phyloP scores from a whole-genome alignment of 805 yeast species.

The Candida peoriensis region DNA sequence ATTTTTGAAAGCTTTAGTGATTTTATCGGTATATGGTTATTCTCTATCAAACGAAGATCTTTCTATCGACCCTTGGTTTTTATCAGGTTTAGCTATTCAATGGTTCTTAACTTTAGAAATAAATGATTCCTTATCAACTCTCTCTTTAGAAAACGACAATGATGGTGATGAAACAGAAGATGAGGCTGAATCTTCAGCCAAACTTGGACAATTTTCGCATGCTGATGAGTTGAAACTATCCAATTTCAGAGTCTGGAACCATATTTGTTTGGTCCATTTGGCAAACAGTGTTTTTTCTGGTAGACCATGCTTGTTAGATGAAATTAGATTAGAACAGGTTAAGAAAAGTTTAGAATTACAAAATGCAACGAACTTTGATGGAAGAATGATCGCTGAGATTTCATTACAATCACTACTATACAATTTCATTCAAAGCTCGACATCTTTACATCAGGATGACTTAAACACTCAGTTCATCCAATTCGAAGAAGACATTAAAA shows the following conservation, averaged over 20 bases:
- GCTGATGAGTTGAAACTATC: slow-evolving; percentile 46
- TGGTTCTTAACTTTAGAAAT: slow-evolving; percentile 51
- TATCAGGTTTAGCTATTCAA: slow-evolving; percentile 61
- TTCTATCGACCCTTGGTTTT: slow-evolving; percentile 63
- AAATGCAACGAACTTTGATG: slow-evolving; percentile 71
- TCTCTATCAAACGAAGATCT: slow-evolving; percentile 50
- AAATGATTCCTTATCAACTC: slow-evolving; percentile 16
- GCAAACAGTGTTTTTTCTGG: slow-evolving; percentile 65
- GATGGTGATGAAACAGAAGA: slow-evolving; percentile 15
- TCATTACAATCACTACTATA: slow-evolving; percentile 54
- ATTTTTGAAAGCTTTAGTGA: slow-evolving; percentile 62
- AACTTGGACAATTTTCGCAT: slow-evolving; percentile 1
- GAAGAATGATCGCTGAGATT: slow-evolving; percentile 76
- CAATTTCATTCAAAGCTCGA: slow-evolving; percentile 44
- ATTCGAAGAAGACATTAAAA: slow-evolving; percentile 43
- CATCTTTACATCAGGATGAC: slow-evolving; percentile 5
- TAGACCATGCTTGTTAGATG: slow-evolving; percentile 57
- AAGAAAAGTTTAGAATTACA: slow-evolving; percentile 51
- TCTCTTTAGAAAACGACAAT: slow-evolving; percentile 14
- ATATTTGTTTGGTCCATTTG: slow-evolving; percentile 60
- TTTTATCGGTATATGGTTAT: slow-evolving; percentile 59
- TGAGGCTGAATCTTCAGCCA: slow-evolving; percentile 28
- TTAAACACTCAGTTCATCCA: slow-evolving; percentile 22
- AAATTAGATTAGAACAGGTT: slow-evolving; percentile 52
- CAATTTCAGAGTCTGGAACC: slow-evolving; percentile 65